Percentiles rank a stretch among this genome's conserved stretches.
Conservation (phyloP, 345 rosid genomes). For the Combretum micranthum region DNA sequence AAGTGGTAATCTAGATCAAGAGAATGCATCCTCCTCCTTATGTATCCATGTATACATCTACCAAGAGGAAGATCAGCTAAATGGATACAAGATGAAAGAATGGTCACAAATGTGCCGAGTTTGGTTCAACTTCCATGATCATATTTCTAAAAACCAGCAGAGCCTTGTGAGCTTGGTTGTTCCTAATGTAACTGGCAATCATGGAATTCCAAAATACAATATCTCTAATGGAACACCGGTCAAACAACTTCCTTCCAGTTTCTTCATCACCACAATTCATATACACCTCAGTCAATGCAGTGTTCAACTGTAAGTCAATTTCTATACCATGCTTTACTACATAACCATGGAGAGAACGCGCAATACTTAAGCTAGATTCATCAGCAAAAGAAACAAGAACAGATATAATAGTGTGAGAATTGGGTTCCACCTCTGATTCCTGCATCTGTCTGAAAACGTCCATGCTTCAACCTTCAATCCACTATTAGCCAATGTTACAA, state of each 20-base stretch:
- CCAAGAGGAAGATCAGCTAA: constrained; percentile 37
- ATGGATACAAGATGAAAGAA: constrained; percentile 36
- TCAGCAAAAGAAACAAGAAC: constrained; percentile 35
- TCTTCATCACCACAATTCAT: constrained; percentile 42
- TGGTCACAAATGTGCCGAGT: constrained; percentile 30
- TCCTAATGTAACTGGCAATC: constrained; percentile 31
- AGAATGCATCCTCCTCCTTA: constrained; percentile 17
- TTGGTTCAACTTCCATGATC: constrained; percentile 40
- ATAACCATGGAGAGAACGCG: constrained; percentile 37
- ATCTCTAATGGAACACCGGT: constrained; percentile 25
- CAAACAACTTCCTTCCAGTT: constrained; percentile 31
- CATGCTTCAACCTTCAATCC: constrained; percentile 23
- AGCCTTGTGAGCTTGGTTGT: constrained; percentile 28
- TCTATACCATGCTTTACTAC: constrained; percentile 31
- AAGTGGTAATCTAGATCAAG: constrained; percentile 22
- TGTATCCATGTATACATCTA: constrained; percentile 35
- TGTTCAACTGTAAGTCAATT: constrained; percentile 23
- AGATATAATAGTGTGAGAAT: constrained; percentile 35
- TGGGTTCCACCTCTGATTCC: constrained; percentile 26
- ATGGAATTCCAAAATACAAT: constrained; percentile 51
- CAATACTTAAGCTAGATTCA: constrained; percentile 22
- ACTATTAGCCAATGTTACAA: constrained; percentile 28
- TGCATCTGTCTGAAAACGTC: constrained; percentile 30
- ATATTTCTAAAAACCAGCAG: constrained; percentile 27
- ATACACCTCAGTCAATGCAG: constrained; percentile 46